These are phyloP conservation scores for Umbilicus rupestris DNA, from an alignment of 164 flowering plant species.

Conservation along the genomic window DNA sequence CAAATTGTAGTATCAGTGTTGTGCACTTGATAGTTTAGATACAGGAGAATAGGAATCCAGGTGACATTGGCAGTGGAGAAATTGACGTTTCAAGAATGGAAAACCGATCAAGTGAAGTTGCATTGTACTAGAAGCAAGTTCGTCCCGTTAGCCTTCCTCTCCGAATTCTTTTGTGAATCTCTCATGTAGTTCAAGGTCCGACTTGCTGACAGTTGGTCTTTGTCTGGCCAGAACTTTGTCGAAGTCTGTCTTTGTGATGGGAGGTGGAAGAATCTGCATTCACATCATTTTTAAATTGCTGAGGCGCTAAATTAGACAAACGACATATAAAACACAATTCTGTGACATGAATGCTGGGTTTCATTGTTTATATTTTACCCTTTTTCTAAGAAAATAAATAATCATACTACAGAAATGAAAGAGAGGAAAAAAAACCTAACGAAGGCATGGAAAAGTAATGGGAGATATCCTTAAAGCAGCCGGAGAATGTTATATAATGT, in stretches of 20 bases:
- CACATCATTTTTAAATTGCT: background rate
- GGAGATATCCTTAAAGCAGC: background rate
- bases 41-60: too few species aligned
- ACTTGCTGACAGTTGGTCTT: constrained; percentile 92
- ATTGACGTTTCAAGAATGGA: too few species aligned
- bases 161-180: constrained; percentile 95
- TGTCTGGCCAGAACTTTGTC: constrained; percentile 93
- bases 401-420: background rate
- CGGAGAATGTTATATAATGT: background rate
- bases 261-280: constrained; percentile 85
- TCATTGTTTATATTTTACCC: too few species aligned
- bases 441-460: background rate
- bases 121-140: too few species aligned
- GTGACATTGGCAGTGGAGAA: too few species aligned
- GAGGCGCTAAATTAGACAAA: too few species aligned
- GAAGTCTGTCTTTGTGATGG: constrained; percentile 71
- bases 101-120: too few species aligned
- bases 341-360: too few species aligned
- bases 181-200: constrained; percentile 91
- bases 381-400: too few species aligned
- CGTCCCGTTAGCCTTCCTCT: constrained; percentile 82
- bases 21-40: too few species aligned
- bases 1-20: too few species aligned
- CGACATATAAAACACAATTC: too few species aligned
- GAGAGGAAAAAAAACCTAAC: background rate